Base-by-base conservation (phyloP, 768 basidiomycete genomes). In the Baorangia bicolor region DNA sequence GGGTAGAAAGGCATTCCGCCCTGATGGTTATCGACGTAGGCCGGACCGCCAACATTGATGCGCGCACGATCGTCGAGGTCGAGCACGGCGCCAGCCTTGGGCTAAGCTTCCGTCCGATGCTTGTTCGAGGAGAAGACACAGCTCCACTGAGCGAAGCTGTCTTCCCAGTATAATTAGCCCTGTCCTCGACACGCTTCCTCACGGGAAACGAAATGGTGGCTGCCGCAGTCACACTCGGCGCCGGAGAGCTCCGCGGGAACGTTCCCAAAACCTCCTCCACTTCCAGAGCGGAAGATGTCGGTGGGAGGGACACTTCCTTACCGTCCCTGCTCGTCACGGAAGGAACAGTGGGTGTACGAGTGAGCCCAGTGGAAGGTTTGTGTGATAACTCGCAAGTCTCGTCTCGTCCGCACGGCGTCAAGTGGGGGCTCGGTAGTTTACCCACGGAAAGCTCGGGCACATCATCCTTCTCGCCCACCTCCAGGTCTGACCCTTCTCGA, bases 191-290 rank as follows among this genome's bases (percentile, higher is more conserved):
- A 23, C 40, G 51, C 31, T 66, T 69, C 51, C 49, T 59, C 25
- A 66, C 55, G 1, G 67, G 60, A 34, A 69, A 69, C 5, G 63
- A 39, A 30, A 67, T 57, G 4, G 64, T 60, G 3, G 58, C 16
- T 23, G 56, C 18, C 1, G 34, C 34, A 2, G 23, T 53, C 37
- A 44, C 45, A 25, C 18, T 14, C 0, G 35, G 31, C 12, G 23
- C 34, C 5, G 37, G 44, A 2, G 47, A 46, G 37, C 42, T 30
- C 20, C 20, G 42, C 25, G n/a, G 6, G 5, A 33, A 14, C 8
- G 30, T 18, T 30, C 11, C 53, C 11, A 31, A 35, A 21, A 21
- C 23, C 5, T 9, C 31, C 14, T 40, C 34, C 13, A 37, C 41
- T 16, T 41, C 55, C 14, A 39, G 18, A 28, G 51, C 28, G 2